Evolutionary conservation across 495 filamentous ascomycete species (phyloP).

Genomic region (Xylaria telfairii): DNA sequence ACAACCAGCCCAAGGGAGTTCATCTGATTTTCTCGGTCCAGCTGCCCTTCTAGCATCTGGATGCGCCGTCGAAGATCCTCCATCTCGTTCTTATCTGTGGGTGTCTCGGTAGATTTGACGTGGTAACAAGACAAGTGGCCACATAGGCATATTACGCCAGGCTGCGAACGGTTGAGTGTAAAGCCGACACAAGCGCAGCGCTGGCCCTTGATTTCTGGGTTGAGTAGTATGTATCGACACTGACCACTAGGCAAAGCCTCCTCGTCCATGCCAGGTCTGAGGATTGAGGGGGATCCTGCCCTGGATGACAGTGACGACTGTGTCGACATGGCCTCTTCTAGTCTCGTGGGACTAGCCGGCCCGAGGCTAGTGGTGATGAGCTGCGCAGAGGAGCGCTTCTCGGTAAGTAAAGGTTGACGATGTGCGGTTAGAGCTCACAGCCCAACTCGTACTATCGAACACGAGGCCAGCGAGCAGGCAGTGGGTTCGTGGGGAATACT

Average conservation of each 20-base stretch:
- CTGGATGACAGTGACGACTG: conserved; percentile 32
- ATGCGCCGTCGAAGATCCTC: conserved; percentile 55
- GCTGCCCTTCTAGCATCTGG: conserved; percentile 53
- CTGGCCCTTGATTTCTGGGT: conserved; percentile 59
- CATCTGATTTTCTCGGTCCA: conserved; percentile 50
- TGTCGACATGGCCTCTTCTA: conserved; percentile 30
- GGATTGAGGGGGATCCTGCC: conserved; percentile 24
- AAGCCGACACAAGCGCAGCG: conserved; percentile 63
- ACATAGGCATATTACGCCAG: conserved; percentile 59
- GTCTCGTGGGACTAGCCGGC: conserved; percentile 7
- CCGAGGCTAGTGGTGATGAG: conserved; percentile 21
- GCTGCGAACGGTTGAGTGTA: conserved; percentile 56
- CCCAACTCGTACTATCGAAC: conserved; percentile 37
- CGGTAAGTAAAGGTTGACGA: not conserved
- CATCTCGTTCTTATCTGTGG: conserved; percentile 51
- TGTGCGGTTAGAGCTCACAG: conserved; percentile 21
- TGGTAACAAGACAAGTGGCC: conserved; percentile 64
- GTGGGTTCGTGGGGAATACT: conserved; percentile 33
- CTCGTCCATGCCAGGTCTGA: conserved; percentile 39
- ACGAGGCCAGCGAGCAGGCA: conserved; percentile 34
- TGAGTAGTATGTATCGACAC: conserved; percentile 61
- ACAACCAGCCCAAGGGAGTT: conserved; percentile 42
- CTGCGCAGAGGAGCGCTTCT: not conserved
- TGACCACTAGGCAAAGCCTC: conserved; percentile 56
- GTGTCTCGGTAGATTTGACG: conserved; percentile 47